These are phyloP conservation scores for Leccinum imitatum DNA, from an alignment of 768 basidiomycete genomes.

Conservation along the genomic window DNA sequence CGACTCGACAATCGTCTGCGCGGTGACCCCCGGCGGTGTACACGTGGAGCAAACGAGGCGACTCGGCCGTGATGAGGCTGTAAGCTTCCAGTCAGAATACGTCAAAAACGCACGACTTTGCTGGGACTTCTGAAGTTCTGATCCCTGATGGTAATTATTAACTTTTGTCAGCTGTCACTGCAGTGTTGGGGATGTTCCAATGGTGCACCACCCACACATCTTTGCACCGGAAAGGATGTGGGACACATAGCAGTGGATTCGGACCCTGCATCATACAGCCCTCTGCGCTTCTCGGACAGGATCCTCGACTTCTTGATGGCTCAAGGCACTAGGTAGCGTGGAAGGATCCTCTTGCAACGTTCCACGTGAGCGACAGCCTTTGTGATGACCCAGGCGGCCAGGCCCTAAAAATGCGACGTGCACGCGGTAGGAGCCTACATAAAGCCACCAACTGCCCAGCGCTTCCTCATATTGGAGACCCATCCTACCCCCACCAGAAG, in stretches of 20 bases:
- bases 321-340: background rate
- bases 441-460: slow-evolving; percentile 19
- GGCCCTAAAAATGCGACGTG: slow-evolving; percentile 26
- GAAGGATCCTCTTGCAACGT: background rate
- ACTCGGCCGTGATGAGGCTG: slow-evolving; percentile 2
- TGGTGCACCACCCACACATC: background rate
- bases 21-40: slow-evolving; percentile 2
- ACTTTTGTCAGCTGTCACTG: slow-evolving; percentile 2
- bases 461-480: slow-evolving; percentile 13
- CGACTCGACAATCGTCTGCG: background rate
- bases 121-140: slow-evolving; percentile 5
- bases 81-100: slow-evolving; percentile 13
- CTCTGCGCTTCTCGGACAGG: slow-evolving; percentile 6
- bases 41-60: slow-evolving; percentile 21
- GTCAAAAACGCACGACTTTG: slow-evolving; percentile 3
- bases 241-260: slow-evolving; percentile 7
- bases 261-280: background rate
- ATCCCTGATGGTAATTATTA: slow-evolving; percentile 1
- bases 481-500: slow-evolving; percentile 13
- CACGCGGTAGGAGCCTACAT: slow-evolving; percentile 30
- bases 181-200: slow-evolving; percentile 8
- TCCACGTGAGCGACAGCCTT: slow-evolving; percentile 20
- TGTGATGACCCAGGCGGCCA: slow-evolving; percentile 4
- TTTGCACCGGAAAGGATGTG: slow-evolving; percentile 9
- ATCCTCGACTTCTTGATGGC: background rate